These are phyloP conservation scores for Exserohilum turcica DNA, from an alignment of 2,329 filamentous ascomycete genomes.

Conservation along the genomic window DNA sequence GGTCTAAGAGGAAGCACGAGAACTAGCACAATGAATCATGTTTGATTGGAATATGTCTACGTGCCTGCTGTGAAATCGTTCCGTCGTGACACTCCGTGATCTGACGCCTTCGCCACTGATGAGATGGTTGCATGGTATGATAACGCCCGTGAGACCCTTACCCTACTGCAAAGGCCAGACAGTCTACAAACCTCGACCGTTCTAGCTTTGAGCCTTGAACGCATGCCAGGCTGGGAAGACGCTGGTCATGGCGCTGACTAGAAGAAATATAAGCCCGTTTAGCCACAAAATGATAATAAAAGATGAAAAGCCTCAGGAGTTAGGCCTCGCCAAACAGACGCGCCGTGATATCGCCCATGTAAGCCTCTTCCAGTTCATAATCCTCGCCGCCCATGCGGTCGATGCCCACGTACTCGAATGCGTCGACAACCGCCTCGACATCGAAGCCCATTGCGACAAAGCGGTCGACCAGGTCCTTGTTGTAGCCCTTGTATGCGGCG, in stretches of 20 bases:
- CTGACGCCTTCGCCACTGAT: constrained; percentile 3
- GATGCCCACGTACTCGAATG: constrained; percentile 81
- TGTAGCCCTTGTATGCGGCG: constrained; percentile 80
- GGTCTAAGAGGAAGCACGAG: too few relatives aligned
- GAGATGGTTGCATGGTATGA: not conserved
- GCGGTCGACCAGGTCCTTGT: constrained; percentile 77
- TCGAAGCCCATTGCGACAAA: constrained; percentile 93
- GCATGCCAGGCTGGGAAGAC: not conserved
- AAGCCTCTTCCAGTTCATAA: constrained; percentile 86
- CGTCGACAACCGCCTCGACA: constrained; percentile 81
- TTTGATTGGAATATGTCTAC: not conserved
- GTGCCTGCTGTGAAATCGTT: not conserved
- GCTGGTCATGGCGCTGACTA: not conserved
- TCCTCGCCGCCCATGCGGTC: constrained; percentile 77
- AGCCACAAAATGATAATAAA: constrained; percentile 1
- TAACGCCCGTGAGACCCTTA: not conserved
- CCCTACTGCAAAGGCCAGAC: not conserved
- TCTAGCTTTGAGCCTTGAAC: not conserved
- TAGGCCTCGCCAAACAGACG: constrained; percentile 76
- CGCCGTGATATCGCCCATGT: constrained; percentile 88
- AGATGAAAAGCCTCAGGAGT: not conserved
- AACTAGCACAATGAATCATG: not conserved
- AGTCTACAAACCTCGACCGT: not conserved
- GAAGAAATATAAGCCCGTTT: not conserved
- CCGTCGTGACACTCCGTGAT: not conserved